Conservation (phyloP, 257 asterid genomes). For the Scutellaria minor region DNA sequence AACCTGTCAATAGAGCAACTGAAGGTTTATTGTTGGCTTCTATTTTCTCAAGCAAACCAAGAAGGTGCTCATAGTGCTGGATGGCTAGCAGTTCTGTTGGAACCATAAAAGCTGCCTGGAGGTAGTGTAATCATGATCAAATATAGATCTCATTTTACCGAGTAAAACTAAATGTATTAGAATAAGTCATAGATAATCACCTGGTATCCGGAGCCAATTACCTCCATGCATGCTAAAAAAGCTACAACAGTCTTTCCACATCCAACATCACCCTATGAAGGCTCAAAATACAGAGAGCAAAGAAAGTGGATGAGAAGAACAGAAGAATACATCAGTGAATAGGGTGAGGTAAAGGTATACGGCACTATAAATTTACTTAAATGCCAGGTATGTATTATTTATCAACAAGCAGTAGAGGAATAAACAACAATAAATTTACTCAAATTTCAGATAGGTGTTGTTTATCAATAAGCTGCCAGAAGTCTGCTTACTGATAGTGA, state of each 20-base stretch:
- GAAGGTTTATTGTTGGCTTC: constrained; percentile 56
- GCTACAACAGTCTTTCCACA: constrained; percentile 98
- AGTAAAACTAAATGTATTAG: constrained; percentile 1
- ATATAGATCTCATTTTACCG: background rate
- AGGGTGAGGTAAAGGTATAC: background rate
- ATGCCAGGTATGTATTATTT: background rate
- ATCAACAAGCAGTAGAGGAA: background rate
- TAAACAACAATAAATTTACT: background rate
- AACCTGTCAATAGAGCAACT: constrained; percentile 86
- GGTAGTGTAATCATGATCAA: constrained; percentile 33
- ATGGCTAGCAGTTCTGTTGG: constrained; percentile 96
- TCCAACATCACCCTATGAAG: constrained; percentile 90
- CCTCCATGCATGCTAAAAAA: constrained; percentile 96
- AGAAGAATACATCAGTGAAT: constrained; percentile 6
- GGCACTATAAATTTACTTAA: background rate
- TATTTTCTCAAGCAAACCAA: constrained; percentile 65
- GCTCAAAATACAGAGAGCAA: constrained; percentile 7
- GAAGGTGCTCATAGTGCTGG: constrained; percentile 89
- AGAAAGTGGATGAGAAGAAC: constrained; percentile 13
- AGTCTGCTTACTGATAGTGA: background rate
- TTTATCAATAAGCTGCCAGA: constrained; percentile 5
- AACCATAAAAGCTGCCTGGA: constrained; percentile 98
- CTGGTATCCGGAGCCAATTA: constrained; percentile 87
- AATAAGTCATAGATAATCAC: constrained; percentile 37
- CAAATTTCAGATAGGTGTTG: background rate